Evolutionary conservation across 371 early-diverging fungal genomes (phyloP).

Genomic region (Mucor piriformis): DNA sequence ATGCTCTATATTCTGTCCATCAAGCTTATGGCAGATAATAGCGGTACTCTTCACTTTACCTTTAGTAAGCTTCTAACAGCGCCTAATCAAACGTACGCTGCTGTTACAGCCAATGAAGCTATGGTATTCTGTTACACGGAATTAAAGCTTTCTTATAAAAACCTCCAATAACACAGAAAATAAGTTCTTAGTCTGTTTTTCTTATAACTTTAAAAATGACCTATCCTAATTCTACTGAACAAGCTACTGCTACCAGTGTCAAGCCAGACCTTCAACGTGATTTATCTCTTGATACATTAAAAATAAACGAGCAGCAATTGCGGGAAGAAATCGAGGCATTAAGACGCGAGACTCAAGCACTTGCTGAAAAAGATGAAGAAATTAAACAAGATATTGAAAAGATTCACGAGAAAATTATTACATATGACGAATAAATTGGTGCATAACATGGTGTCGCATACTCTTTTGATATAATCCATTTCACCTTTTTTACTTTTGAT

Average conservation of each 20-base stretch:
- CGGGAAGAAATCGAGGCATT: constrained; percentile 21
- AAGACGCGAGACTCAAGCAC: constrained; percentile 15
- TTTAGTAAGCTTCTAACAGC: too few species aligned
- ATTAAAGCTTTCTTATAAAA: too few species aligned
- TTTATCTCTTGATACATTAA: constrained; percentile 1
- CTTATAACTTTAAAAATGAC: neutral
- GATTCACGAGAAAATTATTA: constrained; percentile 14
- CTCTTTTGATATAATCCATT: neutral
- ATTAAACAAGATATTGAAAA: constrained; percentile 13
- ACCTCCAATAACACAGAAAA: too few species aligned
- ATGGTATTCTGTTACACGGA: too few species aligned
- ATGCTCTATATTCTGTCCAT: too few species aligned
- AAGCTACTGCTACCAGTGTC: neutral
- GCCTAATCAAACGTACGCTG: too few species aligned
- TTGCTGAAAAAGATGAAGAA: constrained; percentile 13
- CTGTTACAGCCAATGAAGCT: too few species aligned
- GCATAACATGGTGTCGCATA: too few species aligned
- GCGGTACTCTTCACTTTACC: too few species aligned
- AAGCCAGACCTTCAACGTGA: constrained; percentile 7
- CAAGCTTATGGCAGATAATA: too few species aligned
- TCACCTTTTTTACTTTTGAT: too few species aligned
- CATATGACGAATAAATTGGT: constrained; percentile 2
- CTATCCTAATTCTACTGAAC: neutral
- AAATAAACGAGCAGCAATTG: constrained; percentile 9
- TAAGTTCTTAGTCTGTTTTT: too few species aligned